phyloP scores from a whole-genome alignment of 495 filamentous ascomycete species.

The Aspergillus ostianus region DNA sequence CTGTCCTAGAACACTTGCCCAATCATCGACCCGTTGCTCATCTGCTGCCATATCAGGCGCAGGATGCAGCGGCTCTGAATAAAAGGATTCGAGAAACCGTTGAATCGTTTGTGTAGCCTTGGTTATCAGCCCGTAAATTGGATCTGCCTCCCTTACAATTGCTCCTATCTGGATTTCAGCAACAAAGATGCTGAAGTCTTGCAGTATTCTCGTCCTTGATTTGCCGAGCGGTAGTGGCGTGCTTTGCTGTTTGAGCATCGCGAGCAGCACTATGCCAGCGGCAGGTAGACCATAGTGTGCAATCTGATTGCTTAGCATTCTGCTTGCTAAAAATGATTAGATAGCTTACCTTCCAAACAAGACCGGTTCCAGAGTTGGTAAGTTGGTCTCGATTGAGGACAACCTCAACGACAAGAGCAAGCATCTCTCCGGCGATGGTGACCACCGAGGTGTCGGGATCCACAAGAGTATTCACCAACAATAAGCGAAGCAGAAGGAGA shows the following conservation, averaged over 20 bases:
- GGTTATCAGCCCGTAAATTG: conserved; percentile 33
- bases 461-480: conserved; percentile 28
- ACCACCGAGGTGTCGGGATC: conserved; percentile 35
- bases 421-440: conserved; percentile 33
- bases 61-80: conserved; percentile 14
- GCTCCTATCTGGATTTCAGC: conserved; percentile 38
- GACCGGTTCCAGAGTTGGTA: conserved; percentile 39
- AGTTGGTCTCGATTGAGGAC: conserved; percentile 39
- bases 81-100: conserved; percentile 31
- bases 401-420: conserved; percentile 35
- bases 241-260: conserved; percentile 29
- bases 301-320: conserved; percentile 27
- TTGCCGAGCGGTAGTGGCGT: conserved; percentile 10
- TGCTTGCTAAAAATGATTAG: too few species aligned
- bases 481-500: conserved; percentile 34
- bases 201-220: conserved; percentile 27
- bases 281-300: conserved; percentile 43
- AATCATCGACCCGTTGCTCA: conserved; percentile 20
- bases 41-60: conserved; percentile 10
- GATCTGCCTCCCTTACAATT: conserved; percentile 32
- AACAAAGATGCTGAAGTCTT: conserved; percentile 38
- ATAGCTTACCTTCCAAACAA: conserved; percentile 48
- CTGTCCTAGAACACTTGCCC: conserved; percentile 29
- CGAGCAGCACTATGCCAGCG: conserved; percentile 39
- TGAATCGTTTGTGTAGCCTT: conserved; percentile 33